A percentile compares a stretch with the other conserved stretches of the same genome.
phyloP scores from a whole-genome alignment of 805 yeast genomes.

The Alloascoidea hylecoeti region DNA sequence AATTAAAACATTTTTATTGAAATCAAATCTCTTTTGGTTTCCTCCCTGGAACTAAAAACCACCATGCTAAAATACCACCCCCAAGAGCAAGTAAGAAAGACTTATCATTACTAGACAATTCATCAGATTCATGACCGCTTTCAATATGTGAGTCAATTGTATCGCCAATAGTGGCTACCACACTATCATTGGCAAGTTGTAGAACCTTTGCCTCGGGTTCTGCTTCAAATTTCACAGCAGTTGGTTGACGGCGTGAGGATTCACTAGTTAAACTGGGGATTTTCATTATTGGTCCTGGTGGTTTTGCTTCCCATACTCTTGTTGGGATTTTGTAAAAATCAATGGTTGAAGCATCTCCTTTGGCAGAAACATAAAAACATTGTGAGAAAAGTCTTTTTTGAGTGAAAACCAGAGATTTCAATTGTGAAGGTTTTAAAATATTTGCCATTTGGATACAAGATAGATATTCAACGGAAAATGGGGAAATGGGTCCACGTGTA shows the following conservation, averaged over 20 bases:
- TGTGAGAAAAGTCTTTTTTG: too few relatives aligned
- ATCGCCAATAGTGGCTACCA: not conserved
- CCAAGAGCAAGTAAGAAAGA: not conserved
- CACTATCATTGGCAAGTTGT: not conserved
- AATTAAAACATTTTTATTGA: too few relatives aligned
- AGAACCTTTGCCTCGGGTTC: not conserved
- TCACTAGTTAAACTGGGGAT: conserved; percentile 1
- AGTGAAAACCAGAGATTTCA: too few relatives aligned
- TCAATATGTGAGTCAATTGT: not conserved
- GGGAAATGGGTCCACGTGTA: too few relatives aligned
- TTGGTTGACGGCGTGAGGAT: not conserved
- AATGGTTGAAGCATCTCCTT: conserved; percentile 3
- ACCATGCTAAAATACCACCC: not conserved
- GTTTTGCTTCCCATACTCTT: not conserved
- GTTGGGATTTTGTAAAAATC: conserved; percentile 2
- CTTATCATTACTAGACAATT: not conserved
- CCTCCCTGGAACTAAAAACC: conserved; percentile 1
- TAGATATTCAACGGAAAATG: too few relatives aligned
- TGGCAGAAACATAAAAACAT: not conserved
- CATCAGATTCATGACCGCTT: not conserved
- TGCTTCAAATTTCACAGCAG: not conserved
- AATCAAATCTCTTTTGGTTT: conserved; percentile 1
- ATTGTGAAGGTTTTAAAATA: too few relatives aligned
- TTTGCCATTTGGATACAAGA: too few relatives aligned
- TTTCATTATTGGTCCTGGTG: not conserved